Conservation (phyloP, 1,284 basidiomycete genomes). For the Megacollybia platyphylla region DNA sequence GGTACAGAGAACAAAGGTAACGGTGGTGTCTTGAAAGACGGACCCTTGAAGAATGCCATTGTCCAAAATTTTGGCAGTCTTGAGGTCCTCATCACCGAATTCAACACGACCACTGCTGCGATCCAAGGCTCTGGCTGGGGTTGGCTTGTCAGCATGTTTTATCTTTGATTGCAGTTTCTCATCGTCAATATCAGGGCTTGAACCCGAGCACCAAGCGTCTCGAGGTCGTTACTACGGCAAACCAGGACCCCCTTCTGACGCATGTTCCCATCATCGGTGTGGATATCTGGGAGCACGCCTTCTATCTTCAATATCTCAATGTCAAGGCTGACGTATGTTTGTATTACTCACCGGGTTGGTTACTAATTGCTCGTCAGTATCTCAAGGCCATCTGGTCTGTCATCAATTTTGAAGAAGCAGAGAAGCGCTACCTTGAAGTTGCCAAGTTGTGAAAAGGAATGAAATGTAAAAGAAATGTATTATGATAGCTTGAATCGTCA, state of each 20-base stretch:
- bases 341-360: slow-evolving; percentile 1
- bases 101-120: slow-evolving; percentile 66
- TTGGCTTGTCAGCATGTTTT: slow-evolving; percentile 59
- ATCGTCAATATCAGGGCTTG: slow-evolving; percentile 31
- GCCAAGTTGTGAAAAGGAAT: slow-evolving; percentile 15
- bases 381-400: slow-evolving; percentile 74
- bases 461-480: neutral
- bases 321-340: slow-evolving; percentile 55
- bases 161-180: slow-evolving; percentile 1
- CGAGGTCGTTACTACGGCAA: slow-evolving; percentile 68
- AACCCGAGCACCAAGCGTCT: slow-evolving; percentile 54
- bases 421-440: slow-evolving; percentile 50
- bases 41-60: slow-evolving; percentile 61
- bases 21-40: slow-evolving; percentile 54
- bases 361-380: slow-evolving; percentile 29
- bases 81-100: slow-evolving; percentile 54
- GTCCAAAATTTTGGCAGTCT: slow-evolving; percentile 54
- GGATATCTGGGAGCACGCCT: slow-evolving; percentile 81
- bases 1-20: slow-evolving; percentile 31
- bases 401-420: slow-evolving; percentile 74
- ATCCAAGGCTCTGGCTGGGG: slow-evolving; percentile 93
- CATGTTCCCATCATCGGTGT: slow-evolving; percentile 78
- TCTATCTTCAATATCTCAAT: slow-evolving; percentile 72
- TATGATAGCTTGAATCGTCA: too few relatives aligned
- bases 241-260: slow-evolving; percentile 80